Evolutionary conservation across 2,329 filamentous ascomycete species (phyloP).

Genomic region (Alternaria arborescens): DNA sequence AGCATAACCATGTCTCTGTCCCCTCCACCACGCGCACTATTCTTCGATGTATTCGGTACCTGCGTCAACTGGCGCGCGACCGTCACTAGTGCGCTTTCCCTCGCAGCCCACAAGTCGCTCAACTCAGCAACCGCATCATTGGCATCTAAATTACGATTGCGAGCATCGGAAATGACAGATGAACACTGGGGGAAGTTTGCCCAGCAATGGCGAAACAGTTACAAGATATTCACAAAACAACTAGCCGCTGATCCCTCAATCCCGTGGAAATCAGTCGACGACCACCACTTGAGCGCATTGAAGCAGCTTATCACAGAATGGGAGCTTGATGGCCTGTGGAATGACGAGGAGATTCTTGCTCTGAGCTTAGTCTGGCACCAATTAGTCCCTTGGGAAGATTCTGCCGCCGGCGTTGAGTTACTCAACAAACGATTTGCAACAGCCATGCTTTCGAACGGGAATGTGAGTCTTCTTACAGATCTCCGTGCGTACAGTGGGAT

Average conservation of each 20-base stretch:
- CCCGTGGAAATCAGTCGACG: constrained; percentile 74
- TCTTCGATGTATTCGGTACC: constrained; percentile 83
- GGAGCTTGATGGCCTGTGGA: constrained; percentile 67
- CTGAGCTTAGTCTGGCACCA: constrained; percentile 74
- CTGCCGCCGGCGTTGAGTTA: constrained; percentile 63
- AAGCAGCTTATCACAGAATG: constrained; percentile 65
- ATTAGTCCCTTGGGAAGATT: constrained; percentile 74
- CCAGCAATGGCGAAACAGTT: constrained; percentile 73
- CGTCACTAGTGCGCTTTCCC: constrained; percentile 67
- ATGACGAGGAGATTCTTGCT: constrained; percentile 47
- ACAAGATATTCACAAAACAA: constrained; percentile 66
- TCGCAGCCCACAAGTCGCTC: constrained; percentile 59
- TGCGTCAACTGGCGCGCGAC: constrained; percentile 79
- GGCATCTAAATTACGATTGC: constrained; percentile 57
- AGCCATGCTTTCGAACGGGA: constrained; percentile 78
- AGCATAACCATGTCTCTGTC: constrained; percentile 32
- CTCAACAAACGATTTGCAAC: constrained; percentile 66
- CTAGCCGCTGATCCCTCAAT: constrained; percentile 58
- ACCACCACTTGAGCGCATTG: constrained; percentile 73
- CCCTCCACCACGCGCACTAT: constrained; percentile 63
- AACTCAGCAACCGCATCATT: constrained; percentile 58
- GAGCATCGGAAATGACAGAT: constrained; percentile 61
- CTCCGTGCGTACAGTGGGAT: constrained; percentile 67
- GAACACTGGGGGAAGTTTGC: constrained; percentile 72
- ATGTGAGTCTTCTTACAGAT: constrained; percentile 70